These are phyloP conservation scores for Alopecurus myosuroides DNA, from an alignment of 176 grass and related monocot genomes.

Conservation along the genomic window DNA sequence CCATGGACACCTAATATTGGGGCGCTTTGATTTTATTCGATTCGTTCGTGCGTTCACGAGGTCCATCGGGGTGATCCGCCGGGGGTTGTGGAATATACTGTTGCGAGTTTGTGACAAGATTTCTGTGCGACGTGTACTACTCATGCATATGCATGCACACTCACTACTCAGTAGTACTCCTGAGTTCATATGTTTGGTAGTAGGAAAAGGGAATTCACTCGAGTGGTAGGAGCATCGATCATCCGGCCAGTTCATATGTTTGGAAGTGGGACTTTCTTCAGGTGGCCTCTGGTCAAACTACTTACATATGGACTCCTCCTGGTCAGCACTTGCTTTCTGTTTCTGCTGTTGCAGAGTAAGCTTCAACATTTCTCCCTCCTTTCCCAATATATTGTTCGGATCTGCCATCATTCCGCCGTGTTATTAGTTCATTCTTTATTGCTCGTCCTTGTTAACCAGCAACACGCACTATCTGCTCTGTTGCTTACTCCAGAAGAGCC, in stretches of 20 bases:
- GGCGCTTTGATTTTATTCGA: neutral
- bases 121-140: neutral
- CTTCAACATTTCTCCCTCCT: neutral
- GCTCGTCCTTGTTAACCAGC: neutral
- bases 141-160: neutral
- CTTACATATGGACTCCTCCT: neutral
- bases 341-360: neutral
- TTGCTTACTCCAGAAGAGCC: neutral
- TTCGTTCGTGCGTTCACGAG: neutral
- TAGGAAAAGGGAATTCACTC: neutral
- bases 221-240: neutral
- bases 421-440: neutral
- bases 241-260: neutral
- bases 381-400: neutral
- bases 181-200: too few relatives aligned
- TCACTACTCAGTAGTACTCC: neutral
- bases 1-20: neutral
- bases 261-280: slow-evolving; percentile 5
- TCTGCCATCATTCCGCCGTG: neutral
- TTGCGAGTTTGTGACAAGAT: neutral
- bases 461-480: neutral
- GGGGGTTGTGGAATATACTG: neutral
- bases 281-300: slow-evolving; percentile 30
- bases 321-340: neutral
- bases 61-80: neutral